Evolutionary conservation across 768 basidiomycete species (phyloP), one percentile per base, ranked within the genome.

Genomic region (Hysterangium stoloniferum): DNA sequence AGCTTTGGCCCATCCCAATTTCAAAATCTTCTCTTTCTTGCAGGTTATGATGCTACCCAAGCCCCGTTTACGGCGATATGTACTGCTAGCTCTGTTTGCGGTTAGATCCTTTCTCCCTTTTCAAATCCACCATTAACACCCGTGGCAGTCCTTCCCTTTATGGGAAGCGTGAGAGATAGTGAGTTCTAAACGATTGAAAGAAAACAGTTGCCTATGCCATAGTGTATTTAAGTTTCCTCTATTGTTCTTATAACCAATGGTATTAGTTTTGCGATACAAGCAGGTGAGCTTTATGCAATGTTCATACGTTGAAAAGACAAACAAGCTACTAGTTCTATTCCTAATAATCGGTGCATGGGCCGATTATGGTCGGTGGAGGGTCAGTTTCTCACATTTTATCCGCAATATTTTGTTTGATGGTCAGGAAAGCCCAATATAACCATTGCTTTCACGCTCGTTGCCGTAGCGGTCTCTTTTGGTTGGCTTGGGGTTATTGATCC

Each of bases 361-460:
- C 0, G 86, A 88, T 62, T 89, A 87, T 61, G 86, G 86, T n/a
- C 66, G 68, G 13, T 86, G 84, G 85, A 82, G 82, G 82, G 36
- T 45, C 43, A 11, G 44, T 9, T 25, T 27, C 17, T 28, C 40
- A 45, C 24, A 15, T 2, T 12, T n/a, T n/a, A 13, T 24, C 3
- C 24, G 4, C 25, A 8, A 34, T 12, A 13, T 28, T 22, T 12
- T 17, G 36, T 31, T 24, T 24, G 13, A 11, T 36, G 41, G 43
- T 33, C 8, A 41, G 22, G 20, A 6, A 78, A 84, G 59, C 86
- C 86, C 2, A 84, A 85, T 57, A 86, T 88, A 57, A 82, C 83
- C 0, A 84, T 84, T 22, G 76, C 81, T 48, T 87, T 86, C 60
- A 86, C 85, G 1, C 28, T 85, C 4, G 52, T 82, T 2, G 79